phyloP scores from a whole-genome alignment of 139 green algal species.

The Micractinium conductrix region DNA sequence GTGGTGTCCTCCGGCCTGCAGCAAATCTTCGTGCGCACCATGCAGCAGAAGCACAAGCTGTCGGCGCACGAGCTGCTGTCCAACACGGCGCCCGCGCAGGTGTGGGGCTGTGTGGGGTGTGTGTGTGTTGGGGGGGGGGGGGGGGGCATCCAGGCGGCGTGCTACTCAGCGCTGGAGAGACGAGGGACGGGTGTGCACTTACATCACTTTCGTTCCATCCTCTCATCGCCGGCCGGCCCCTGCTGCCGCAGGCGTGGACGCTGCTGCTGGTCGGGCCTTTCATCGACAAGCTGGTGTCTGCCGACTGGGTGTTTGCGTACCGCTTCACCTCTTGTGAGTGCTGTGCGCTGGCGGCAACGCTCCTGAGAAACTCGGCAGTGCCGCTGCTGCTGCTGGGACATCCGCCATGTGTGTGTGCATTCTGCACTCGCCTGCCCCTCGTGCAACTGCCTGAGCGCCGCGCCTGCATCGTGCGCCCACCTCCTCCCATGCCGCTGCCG shows the following conservation, averaged over 20 bases:
- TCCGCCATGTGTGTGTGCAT: too few relatives aligned
- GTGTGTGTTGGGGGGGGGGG: too few relatives aligned
- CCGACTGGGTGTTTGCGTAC: conserved; percentile 72
- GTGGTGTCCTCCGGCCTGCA: conserved; percentile 90
- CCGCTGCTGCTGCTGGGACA: too few relatives aligned
- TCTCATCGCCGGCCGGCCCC: not conserved
- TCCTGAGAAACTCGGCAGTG: too few relatives aligned
- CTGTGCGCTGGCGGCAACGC: too few relatives aligned
- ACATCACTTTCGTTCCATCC: not conserved
- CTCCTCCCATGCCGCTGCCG: not conserved
- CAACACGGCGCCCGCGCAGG: conserved; percentile 86
- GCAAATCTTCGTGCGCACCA: conserved; percentile 90
- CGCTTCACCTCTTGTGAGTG: conserved; percentile 28
- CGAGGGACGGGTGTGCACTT: too few relatives aligned
- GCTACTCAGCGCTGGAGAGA: too few relatives aligned
- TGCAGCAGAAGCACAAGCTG: conserved; percentile 86
- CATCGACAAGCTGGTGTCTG: conserved; percentile 72
- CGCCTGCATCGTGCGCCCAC: not conserved
- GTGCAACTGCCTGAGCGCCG: not conserved
- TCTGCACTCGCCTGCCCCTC: not conserved
- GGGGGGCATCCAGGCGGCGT: too few relatives aligned
- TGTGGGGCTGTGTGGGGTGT: too few relatives aligned
- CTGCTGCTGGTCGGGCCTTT: conserved; percentile 80
- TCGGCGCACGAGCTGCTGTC: conserved; percentile 84
- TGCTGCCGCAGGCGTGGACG: conserved; percentile 60